Conservation (phyloP, 2,329 filamentous ascomycete species). For the Botryosphaeria dothidea region DNA sequence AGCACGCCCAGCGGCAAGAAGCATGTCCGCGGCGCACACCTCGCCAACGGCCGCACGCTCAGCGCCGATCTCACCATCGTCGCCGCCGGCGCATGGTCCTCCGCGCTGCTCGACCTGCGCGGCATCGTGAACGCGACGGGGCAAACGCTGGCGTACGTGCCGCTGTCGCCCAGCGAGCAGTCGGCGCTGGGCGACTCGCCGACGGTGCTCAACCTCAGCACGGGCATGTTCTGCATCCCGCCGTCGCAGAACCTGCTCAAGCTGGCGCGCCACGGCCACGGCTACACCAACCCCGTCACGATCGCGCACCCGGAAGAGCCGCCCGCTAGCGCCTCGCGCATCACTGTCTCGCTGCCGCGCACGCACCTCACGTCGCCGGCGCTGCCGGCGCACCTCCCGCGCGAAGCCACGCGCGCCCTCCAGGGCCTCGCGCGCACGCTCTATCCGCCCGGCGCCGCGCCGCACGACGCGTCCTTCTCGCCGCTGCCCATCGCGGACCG, state of each 20-base stretch:
- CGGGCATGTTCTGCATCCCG: slow-evolving; percentile 74
- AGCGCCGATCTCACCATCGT: slow-evolving; percentile 73
- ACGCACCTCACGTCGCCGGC: slow-evolving; percentile 42
- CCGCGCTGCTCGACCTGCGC: slow-evolving; percentile 72
- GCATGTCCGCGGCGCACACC: slow-evolving; percentile 59
- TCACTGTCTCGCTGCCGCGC: slow-evolving; percentile 51
- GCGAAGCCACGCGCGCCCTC: slow-evolving; percentile 34
- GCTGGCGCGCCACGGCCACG: slow-evolving; percentile 52
- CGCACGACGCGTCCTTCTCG: slow-evolving; percentile 17
- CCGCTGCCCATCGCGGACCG: slow-evolving; percentile 34
- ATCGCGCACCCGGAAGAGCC: slow-evolving; percentile 48
- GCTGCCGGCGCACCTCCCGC: slow-evolving; percentile 29
- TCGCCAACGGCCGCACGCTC: slow-evolving; percentile 53
- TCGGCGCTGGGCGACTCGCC: slow-evolving; percentile 64
- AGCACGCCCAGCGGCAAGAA: slow-evolving; percentile 21
- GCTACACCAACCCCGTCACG: slow-evolving; percentile 49
- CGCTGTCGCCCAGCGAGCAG: slow-evolving; percentile 72
- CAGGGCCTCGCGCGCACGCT: slow-evolving; percentile 30
- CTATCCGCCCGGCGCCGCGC: slow-evolving; percentile 30
- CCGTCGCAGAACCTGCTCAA: slow-evolving; percentile 52
- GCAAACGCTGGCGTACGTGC: slow-evolving; percentile 76
- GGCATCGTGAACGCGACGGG: slow-evolving; percentile 79
- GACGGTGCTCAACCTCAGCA: slow-evolving; percentile 70
- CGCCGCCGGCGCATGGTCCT: slow-evolving; percentile 86
- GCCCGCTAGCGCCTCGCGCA: slow-evolving; percentile 25